Percentiles rank a stretch among this genome's conserved stretches.
Evolutionary conservation across 495 filamentous ascomycete species (phyloP).

Genomic region (Tuber indicum): DNA sequence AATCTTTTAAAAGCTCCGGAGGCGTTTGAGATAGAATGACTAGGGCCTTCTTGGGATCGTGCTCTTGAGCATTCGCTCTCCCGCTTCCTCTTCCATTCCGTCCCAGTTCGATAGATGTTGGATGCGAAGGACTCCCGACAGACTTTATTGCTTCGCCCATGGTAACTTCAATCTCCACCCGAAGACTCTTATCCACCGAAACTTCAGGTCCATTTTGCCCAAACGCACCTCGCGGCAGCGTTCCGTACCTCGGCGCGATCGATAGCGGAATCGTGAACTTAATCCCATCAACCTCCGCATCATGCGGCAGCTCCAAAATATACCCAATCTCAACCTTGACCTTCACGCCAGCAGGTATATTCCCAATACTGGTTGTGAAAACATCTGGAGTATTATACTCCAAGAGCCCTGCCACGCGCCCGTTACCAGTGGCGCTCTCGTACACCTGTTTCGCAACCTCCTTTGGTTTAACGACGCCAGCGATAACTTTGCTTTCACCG

Average conservation of each 20-base stretch:
- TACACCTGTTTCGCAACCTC: constrained; percentile 51
- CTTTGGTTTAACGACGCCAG: constrained; percentile 57
- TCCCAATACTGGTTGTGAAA: constrained; percentile 58
- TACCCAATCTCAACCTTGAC: constrained; percentile 57
- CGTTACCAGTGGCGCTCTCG: constrained; percentile 50
- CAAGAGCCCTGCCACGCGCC: constrained; percentile 56
- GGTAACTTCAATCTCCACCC: constrained; percentile 56
- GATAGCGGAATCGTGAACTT: constrained; percentile 60
- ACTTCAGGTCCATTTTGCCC: constrained; percentile 12
- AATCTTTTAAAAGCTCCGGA: constrained; percentile 49
- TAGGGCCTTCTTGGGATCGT: constrained; percentile 53
- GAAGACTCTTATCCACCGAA: constrained; percentile 46
- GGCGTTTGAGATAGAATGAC: constrained; percentile 52
- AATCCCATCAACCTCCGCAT: constrained; percentile 55
- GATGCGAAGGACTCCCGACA: constrained; percentile 59
- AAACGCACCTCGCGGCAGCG: constrained; percentile 41
- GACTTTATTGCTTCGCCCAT: constrained; percentile 54
- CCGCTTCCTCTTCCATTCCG: constrained; percentile 38
- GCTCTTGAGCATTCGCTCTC: constrained; percentile 36
- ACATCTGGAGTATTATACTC: constrained; percentile 57
- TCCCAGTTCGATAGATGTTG: constrained; percentile 56
- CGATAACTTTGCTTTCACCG: constrained; percentile 46
- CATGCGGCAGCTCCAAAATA: constrained; percentile 59
- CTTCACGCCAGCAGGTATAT: constrained; percentile 51
- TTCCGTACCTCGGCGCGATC: constrained; percentile 59